These are phyloP conservation scores for Epichloe sibirici DNA, from an alignment of 2,329 filamentous ascomycete species.

Conservation along the genomic window DNA sequence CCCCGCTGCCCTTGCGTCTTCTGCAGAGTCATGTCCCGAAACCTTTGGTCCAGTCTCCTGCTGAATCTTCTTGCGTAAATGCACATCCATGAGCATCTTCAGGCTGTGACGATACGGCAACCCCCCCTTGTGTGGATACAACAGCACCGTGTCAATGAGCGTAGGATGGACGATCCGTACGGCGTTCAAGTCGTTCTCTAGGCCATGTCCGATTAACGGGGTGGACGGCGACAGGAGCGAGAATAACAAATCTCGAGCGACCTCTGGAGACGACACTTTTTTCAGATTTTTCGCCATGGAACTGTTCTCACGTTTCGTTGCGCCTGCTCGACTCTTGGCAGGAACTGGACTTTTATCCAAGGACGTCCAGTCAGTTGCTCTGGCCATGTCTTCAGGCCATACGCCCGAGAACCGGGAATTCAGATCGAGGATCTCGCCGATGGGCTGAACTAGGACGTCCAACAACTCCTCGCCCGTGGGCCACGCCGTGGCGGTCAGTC, in stretches of 20 bases:
- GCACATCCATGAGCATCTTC: conserved; percentile 57
- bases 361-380: conserved; percentile 45
- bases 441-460: conserved; percentile 73
- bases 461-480: conserved; percentile 62
- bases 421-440: conserved; percentile 76
- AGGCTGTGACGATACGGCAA: conserved; percentile 68
- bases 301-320: conserved; percentile 13
- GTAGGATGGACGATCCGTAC: conserved; percentile 73
- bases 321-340: background rate
- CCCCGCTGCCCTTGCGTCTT: conserved; percentile 82
- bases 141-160: conserved; percentile 72
- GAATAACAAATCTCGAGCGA: conserved; percentile 68
- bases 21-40: conserved; percentile 76
- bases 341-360: conserved; percentile 2
- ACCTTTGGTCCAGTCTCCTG: conserved; percentile 39
- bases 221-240: conserved; percentile 62
- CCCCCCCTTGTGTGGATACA: conserved; percentile 75
- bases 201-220: conserved; percentile 79
- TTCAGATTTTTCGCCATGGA: conserved; percentile 34
- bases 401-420: conserved; percentile 91
- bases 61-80: conserved; percentile 70
- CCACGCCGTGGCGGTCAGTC: conserved; percentile 82
- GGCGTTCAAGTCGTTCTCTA: conserved; percentile 90
- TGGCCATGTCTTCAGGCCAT: conserved; percentile 60
- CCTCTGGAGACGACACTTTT: conserved; percentile 63